Conservation (phyloP, 441 rosid genomes). For the Melastoma candidum region DNA sequence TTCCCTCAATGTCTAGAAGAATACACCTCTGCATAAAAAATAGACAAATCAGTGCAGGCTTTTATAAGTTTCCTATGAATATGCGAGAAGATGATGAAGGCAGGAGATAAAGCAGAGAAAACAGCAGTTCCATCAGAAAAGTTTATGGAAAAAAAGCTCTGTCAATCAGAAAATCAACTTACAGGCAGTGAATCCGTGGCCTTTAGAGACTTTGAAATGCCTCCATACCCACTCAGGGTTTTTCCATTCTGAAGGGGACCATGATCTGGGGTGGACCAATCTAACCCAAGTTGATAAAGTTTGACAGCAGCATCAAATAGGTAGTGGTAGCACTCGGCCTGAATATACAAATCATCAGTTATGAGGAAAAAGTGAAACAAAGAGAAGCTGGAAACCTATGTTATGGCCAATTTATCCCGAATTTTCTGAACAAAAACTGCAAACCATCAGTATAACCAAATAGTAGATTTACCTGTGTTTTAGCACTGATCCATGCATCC, state of each 20-base stretch:
- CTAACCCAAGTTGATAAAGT: conserved; percentile 80
- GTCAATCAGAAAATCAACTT: no score
- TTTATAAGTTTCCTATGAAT: no score
- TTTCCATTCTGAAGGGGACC: conserved; percentile 43
- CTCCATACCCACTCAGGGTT: neutral
- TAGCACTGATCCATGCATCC: conserved; percentile 96
- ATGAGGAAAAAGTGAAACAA: neutral
- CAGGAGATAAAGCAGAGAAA: no score
- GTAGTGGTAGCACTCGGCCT: conserved; percentile 96
- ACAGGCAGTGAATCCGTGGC: no score
- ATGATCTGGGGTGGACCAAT: conserved; percentile 69
- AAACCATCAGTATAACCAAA: neutral
- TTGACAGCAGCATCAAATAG: conserved; percentile 94
- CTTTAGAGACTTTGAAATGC: no score
- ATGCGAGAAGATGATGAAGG: no score
- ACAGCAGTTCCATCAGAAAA: no score
- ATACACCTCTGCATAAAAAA: conserved; percentile 56
- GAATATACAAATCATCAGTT: conserved; percentile 20
- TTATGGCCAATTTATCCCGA: no score
- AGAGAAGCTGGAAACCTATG: no score
- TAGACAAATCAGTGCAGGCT: no score
- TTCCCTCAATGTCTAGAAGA: conserved; percentile 96
- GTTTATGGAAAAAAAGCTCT: no score
- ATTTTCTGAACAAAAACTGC: no score
- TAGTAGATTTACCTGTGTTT: conserved; percentile 72